Evolutionary conservation across 768 basidiomycete genomes (phyloP).

Genomic region (Podaxis sp.): DNA sequence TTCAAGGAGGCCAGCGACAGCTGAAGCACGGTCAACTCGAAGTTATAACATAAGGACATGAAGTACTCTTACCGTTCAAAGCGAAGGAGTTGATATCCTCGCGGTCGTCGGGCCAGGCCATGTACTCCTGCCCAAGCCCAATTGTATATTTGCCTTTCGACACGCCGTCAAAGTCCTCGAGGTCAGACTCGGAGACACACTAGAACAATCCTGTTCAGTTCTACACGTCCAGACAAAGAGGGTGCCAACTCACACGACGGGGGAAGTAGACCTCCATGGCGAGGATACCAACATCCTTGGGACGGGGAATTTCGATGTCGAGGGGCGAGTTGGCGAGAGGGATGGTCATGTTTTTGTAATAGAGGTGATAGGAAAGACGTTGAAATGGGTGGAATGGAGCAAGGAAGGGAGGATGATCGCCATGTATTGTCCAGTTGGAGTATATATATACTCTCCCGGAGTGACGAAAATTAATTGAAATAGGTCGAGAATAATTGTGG

Average conservation of each 20-base stretch:
- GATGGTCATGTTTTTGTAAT: conserved; percentile 38
- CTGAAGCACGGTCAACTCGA: conserved; percentile 38
- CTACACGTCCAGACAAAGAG: conserved; percentile 12
- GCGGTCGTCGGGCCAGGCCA: conserved; percentile 98
- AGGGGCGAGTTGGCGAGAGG: conserved; percentile 32
- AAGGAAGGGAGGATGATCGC: conserved; percentile 16
- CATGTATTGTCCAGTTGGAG: conserved; percentile 18
- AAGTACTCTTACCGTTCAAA: conserved; percentile 71
- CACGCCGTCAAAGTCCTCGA: conserved; percentile 94
- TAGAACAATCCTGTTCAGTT: conserved; percentile 29
- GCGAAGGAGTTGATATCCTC: conserved; percentile 99
- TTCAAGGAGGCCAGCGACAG: conserved; percentile 83
- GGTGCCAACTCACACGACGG: conserved; percentile 60
- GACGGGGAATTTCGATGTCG: conserved; percentile 54
- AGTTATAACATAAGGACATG: neutral
- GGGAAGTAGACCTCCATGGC: conserved; percentile 96
- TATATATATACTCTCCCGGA: conserved; percentile 37
- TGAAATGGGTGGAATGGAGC: conserved; percentile 17
- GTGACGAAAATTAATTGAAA: conserved; percentile 36
- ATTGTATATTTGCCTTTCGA: conserved; percentile 98
- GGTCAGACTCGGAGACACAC: conserved; percentile 95
- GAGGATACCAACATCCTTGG: conserved; percentile 93
- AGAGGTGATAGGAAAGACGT: conserved; percentile 13
- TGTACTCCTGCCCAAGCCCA: conserved; percentile 95
- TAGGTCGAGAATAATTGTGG: conserved; percentile 40